Percentiles rank a stretch among this genome's conserved stretches.
These are phyloP conservation scores for Chloris gayana DNA, from an alignment of 176 grass and related monocot genomes.

Conservation along the genomic window DNA sequence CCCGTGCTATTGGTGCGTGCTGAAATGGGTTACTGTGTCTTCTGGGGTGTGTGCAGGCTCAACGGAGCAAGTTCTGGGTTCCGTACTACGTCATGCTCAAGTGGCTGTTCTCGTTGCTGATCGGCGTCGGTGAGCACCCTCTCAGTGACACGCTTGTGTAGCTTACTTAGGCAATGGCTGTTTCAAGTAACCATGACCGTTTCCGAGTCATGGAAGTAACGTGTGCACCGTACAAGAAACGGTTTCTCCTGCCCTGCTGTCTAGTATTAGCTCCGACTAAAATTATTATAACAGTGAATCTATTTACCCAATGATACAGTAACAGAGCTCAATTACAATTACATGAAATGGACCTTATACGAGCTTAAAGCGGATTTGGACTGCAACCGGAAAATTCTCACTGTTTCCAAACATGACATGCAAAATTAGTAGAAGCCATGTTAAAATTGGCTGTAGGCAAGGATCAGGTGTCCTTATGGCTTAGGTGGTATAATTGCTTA, in stretches of 20 bases:
- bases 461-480: not conserved
- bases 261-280: not conserved
- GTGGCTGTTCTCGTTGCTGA: conserved; percentile 86
- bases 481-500: not conserved
- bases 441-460: not conserved
- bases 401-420: not conserved
- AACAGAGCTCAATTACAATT: not conserved
- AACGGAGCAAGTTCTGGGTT: conserved; percentile 90
- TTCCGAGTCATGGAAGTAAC: not conserved
- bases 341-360: not conserved
- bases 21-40: conserved; percentile 8
- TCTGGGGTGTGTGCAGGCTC: conserved; percentile 55
- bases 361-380: not conserved
- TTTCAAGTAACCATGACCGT: not conserved
- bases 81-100: conserved; percentile 88
- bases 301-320: not conserved
- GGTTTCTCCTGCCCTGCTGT: not conserved
- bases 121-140: conserved; percentile 74
- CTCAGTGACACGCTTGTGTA: not conserved
- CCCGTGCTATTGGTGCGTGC: not conserved
- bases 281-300: conserved; percentile 2
- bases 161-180: not conserved
- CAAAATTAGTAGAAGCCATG: not conserved
- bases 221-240: not conserved
- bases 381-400: not conserved